A percentile compares a stretch with the other conserved stretches of the same genome.
phyloP scores from a whole-genome alignment of 345 rosid species.

The Arabidopsis thaliana region TAIR10.1 NC_003076.8:26083501-26084000 shows the following conservation, averaged over 20 bases:
- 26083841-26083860: background rate
- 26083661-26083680: conserved; percentile 69
- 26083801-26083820: background rate
- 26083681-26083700: conserved; percentile 3
- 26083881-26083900: background rate
- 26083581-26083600: conserved; percentile 98
- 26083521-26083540: conserved; percentile 90
- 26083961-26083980: background rate
- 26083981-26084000: background rate
- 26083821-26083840: background rate
- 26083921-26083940: background rate
- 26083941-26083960: background rate
- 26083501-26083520: conserved; percentile 94
- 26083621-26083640: conserved; percentile 89
- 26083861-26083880: background rate
- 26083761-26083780: conserved; percentile 8
- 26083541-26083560: conserved; percentile 81
- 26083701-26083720: conserved; percentile 6
- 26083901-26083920: too few species aligned
- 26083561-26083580: conserved; percentile 87
- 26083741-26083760: conserved; percentile 8
- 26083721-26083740: conserved; percentile 14
- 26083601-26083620: conserved; percentile 77
- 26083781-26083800: background rate
- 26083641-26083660: conserved; percentile 99